Evolutionary conservation across 495 filamentous ascomycete species (phyloP).

Genomic region (Stereocaulon alpinum): DNA sequence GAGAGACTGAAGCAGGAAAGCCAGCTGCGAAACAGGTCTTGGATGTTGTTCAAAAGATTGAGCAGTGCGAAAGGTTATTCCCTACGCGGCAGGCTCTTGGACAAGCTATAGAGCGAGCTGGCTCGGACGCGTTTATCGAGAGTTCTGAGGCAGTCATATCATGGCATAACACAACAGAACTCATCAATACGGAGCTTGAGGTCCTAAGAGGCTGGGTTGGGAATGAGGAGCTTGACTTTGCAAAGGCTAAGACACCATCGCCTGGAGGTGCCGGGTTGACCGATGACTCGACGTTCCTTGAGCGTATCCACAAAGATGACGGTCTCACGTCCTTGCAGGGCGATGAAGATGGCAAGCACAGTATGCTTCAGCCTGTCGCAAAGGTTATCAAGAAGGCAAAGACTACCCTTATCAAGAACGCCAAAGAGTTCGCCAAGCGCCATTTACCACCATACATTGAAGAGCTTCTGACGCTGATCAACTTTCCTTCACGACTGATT

Average conservation of each 20-base stretch:
- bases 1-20: slow-evolving; percentile 84
- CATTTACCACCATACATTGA: slow-evolving; percentile 96
- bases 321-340: slow-evolving; percentile 85
- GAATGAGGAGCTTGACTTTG: slow-evolving; percentile 89
- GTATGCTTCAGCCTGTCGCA: slow-evolving; percentile 75
- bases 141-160: slow-evolving; percentile 81
- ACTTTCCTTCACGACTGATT: slow-evolving; percentile 89
- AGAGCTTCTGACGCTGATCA: slow-evolving; percentile 88
- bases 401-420: slow-evolving; percentile 77
- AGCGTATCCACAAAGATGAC: slow-evolving; percentile 97
- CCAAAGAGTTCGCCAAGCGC: slow-evolving; percentile 72
- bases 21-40: slow-evolving; percentile 75
- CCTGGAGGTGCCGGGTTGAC: slow-evolving; percentile 55
- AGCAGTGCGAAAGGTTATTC: slow-evolving; percentile 74
- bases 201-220: slow-evolving; percentile 93
- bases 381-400: slow-evolving; percentile 89
- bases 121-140: slow-evolving; percentile 61
- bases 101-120: slow-evolving; percentile 56
- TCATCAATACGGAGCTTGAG: slow-evolving; percentile 88
- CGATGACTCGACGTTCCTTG: slow-evolving; percentile 85
- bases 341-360: slow-evolving; percentile 45
- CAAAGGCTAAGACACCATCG: slow-evolving; percentile 47
- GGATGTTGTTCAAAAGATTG: slow-evolving; percentile 79
- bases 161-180: slow-evolving; percentile 95
- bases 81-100: slow-evolving; percentile 68